Evolutionary conservation across 495 filamentous ascomycete genomes (phyloP).

Genomic region (Aspergillus haitiensis): DNA sequence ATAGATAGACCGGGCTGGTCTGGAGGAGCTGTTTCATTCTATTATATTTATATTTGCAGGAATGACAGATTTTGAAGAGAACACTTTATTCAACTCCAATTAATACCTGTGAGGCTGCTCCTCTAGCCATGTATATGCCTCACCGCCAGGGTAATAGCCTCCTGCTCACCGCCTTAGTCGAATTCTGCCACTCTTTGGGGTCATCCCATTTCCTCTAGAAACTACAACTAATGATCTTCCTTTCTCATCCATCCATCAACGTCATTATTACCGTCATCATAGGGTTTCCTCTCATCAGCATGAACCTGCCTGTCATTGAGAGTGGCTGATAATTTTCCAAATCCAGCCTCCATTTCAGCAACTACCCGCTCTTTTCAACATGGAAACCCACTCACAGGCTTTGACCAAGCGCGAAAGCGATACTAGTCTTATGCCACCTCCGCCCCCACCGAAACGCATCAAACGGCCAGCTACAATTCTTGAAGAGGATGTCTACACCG

Average conservation of each 20-base stretch:
- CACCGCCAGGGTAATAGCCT: neutral
- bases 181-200: conserved; percentile 8
- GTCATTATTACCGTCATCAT: too few relatives aligned
- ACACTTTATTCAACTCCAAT: neutral
- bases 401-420: conserved; percentile 53
- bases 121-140: neutral
- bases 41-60: conserved; percentile 1
- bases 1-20: conserved; percentile 14
- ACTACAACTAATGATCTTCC: too few relatives aligned
- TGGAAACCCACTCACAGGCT: conserved; percentile 32
- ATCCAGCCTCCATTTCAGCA: neutral
- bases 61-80: neutral
- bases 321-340: neutral
- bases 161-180: neutral
- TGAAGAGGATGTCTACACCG: conserved; percentile 92
- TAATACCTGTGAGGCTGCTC: too few relatives aligned
- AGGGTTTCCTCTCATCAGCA: conserved; percentile 11
- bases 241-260: too few relatives aligned
- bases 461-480: conserved; percentile 88
- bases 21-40: neutral
- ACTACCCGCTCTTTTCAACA: neutral
- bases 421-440: conserved; percentile 82
- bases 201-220: neutral
- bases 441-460: conserved; percentile 84
- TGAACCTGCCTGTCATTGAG: conserved; percentile 3